Evolutionary conservation across 1,284 basidiomycete genomes (phyloP).

Genomic region (Farysia itapuensis): DNA sequence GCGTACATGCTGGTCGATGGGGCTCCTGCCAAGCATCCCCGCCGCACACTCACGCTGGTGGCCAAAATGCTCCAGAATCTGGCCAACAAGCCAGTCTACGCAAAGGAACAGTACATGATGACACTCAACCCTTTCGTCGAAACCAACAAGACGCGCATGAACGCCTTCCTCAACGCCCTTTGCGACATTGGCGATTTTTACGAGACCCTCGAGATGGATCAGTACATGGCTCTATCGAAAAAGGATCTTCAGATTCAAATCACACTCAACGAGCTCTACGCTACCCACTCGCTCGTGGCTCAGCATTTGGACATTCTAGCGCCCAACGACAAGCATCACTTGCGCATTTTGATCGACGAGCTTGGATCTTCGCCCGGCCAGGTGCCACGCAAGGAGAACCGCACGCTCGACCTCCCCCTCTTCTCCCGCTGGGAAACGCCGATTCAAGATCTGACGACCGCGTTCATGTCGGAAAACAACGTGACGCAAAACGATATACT

Average conservation of each 20-base stretch:
- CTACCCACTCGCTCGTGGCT: constrained; percentile 89
- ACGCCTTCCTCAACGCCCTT: constrained; percentile 90
- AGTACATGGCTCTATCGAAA: constrained; percentile 99
- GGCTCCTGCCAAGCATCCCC: constrained; percentile 92
- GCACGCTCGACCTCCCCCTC: constrained; percentile 84
- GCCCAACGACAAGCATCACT: constrained; percentile 93
- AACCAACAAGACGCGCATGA: constrained; percentile 95
- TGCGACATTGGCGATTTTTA: constrained; percentile 99
- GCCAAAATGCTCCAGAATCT: constrained; percentile 99
- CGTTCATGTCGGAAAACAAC: constrained; percentile 86
- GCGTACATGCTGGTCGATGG: constrained; percentile 99
- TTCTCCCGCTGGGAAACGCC: constrained; percentile 99
- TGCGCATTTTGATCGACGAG: constrained; percentile 93
- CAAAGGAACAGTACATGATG: constrained; percentile 98
- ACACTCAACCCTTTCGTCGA: constrained; percentile 97
- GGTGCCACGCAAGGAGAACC: constrained; percentile 96
- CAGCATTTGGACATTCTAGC: constrained; percentile 95
- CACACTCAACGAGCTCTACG: constrained; percentile 98
- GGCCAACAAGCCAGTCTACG: constrained; percentile 96
- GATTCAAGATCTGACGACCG: constrained; percentile 92
- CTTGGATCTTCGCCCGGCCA: constrained; percentile 87
- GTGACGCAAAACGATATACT: constrained; percentile 97
- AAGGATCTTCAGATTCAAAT: constrained; percentile 98
- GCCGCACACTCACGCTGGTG: constrained; percentile 92
- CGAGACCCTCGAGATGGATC: constrained; percentile 99